phyloP scores from a whole-genome alignment of 768 basidiomycete species.

The Agaricus blazei region DNA sequence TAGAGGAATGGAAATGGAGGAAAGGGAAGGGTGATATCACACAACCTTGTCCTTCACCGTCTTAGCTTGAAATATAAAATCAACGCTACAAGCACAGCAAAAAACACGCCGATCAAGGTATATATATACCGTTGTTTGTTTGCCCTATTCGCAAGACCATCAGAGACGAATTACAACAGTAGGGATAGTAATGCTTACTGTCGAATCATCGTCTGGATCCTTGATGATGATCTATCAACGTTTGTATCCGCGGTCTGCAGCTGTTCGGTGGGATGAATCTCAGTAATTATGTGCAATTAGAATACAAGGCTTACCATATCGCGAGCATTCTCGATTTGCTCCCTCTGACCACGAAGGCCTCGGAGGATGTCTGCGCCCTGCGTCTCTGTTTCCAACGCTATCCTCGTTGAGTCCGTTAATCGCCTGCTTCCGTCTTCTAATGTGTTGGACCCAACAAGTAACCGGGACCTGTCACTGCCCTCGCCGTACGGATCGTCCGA shows the following conservation, averaged over 20 bases:
- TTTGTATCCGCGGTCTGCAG: conserved; percentile 75
- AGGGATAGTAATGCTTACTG: conserved; percentile 43
- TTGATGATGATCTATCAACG: conserved; percentile 84
- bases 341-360: conserved; percentile 75
- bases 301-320: conserved; percentile 55
- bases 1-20: background rate
- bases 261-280: conserved; percentile 28
- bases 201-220: conserved; percentile 87
- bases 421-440: conserved; percentile 73
- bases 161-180: background rate
- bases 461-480: conserved; percentile 59
- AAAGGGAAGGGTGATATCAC: background rate
- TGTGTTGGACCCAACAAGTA: conserved; percentile 67
- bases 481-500: conserved; percentile 75
- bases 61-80: conserved; percentile 63
- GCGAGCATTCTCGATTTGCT: conserved; percentile 85
- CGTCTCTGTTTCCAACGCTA: conserved; percentile 92
- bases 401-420: conserved; percentile 71
- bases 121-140: conserved; percentile 85
- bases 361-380: conserved; percentile 85
- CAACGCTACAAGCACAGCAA: conserved; percentile 67
- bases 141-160: conserved; percentile 52
- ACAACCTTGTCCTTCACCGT: conserved; percentile 13
- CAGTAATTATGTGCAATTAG: background rate
- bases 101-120: conserved; percentile 68